These are phyloP conservation scores for Chaetomium sp. DNA, from an alignment of 2,329 filamentous ascomycete species.

Conservation along the genomic window DNA sequence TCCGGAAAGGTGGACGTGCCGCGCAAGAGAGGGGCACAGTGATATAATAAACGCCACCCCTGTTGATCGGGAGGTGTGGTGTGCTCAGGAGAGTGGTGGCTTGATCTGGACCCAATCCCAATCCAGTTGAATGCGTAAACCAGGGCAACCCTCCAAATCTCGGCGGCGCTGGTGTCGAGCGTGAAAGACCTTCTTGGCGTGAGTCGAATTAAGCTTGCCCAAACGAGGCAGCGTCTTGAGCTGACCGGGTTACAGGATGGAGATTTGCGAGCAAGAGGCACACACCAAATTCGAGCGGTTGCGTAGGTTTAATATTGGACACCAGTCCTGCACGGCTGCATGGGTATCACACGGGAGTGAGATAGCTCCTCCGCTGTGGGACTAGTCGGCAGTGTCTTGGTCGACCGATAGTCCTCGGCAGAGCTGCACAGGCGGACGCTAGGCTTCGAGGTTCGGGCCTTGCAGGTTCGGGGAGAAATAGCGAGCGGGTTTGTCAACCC, in stretches of 20 bases:
- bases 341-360: constrained; percentile 36
- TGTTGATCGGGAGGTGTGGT: background rate
- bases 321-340: constrained; percentile 43
- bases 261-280: constrained; percentile 26
- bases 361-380: constrained; percentile 16
- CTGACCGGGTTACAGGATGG: background rate
- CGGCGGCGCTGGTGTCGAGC: background rate
- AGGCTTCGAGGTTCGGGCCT: constrained; percentile 26
- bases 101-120: background rate
- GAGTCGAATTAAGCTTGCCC: background rate
- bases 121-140: background rate
- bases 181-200: constrained; percentile 8
- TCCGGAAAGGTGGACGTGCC: constrained; percentile 16
- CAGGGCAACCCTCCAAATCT: background rate
- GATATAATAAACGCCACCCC: constrained; percentile 21
- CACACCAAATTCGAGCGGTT: constrained; percentile 44
- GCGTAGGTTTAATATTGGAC: constrained; percentile 58
- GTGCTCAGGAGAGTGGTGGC: background rate
- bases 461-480: constrained; percentile 15
- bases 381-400: constrained; percentile 9
- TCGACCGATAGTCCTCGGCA: constrained; percentile 23
- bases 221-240: background rate
- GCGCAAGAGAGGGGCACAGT: constrained; percentile 23
- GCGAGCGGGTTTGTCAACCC: constrained; percentile 1
- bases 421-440: constrained; percentile 32